Evolutionary conservation across 176 grass and related monocot species (phyloP), one percentile per base, ranked within the genome.

Genomic region (Lolium rigidum): DNA sequence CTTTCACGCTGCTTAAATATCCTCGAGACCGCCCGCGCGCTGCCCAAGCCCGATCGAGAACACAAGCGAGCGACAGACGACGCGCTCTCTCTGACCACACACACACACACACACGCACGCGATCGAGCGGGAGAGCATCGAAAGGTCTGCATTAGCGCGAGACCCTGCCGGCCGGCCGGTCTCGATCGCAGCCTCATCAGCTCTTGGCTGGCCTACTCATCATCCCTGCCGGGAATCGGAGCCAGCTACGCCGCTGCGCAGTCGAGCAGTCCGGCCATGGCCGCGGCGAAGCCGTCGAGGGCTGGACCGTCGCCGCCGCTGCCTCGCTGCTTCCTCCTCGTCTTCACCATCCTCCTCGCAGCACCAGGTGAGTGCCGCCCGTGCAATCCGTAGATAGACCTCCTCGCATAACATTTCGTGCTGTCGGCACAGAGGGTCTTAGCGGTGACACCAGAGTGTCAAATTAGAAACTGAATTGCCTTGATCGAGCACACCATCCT

Each of bases 321-420:
- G 9, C 14, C 10, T 0, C 22, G 22, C 79, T 31, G 63, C 35
- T 1, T 72, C 72, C 8, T 83, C 47, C 9, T 70, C 31, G 6
- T 78, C 73, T 16, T 83, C 74, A 2, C 59, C 2, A 26, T 74
- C 56, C 38, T 83, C 22, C 55, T 90, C 17, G 5, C 18, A 57
- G 84, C 82, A 4, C n/a, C 64, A 83, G 89, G 89, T 90, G 37
- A 86, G 74, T 58, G 20, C 64, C 24, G 39, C 31, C 31, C 31
- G 31, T 7, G 24, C 31, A 38, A 7, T 50, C 83, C 31, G 31
- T n/a, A 4, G n/a, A 2, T 8, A 4, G 59, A 62, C 59, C 4
- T 31, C 39, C 41, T 35, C 31, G 31, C 31, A 35, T 35, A 35
- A 35, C 31, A 35, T 35, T 35, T 35, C 31, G 31, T 35, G 31